A percentile compares a stretch with the other conserved stretches of the same genome.
These are phyloP conservation scores for Castanopsis chinensis DNA, from an alignment of 306 rosid genomes.

Conservation along the genomic window DNA sequence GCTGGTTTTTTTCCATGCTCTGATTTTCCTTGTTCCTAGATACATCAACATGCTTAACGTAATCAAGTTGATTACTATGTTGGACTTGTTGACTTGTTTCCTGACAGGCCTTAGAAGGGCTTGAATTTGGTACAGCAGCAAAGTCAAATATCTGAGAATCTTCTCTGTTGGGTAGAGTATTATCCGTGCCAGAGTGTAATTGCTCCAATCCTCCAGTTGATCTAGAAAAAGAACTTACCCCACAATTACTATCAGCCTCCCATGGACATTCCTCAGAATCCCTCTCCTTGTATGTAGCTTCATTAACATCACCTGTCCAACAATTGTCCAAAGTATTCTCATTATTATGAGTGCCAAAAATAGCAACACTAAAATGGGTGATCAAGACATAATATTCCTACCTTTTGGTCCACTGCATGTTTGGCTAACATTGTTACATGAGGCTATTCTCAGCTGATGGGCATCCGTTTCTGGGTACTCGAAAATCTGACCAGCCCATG, in stretches of 20 bases:
- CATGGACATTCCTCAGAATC: conserved; percentile 27
- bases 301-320: conserved; percentile 39
- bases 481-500: conserved; percentile 36
- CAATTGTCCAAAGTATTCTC: conserved; percentile 5
- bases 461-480: conserved; percentile 32
- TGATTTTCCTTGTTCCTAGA: conserved; percentile 34
- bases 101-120: conserved; percentile 17
- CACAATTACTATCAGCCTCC: conserved; percentile 25
- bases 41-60: conserved; percentile 14
- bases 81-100: conserved; percentile 26
- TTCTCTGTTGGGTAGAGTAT: conserved; percentile 20
- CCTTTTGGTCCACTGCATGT: conserved; percentile 40
- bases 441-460: conserved; percentile 27
- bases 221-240: conserved; percentile 30
- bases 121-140: conserved; percentile 21
- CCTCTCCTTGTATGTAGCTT: conserved; percentile 28
- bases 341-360: conserved; percentile 9
- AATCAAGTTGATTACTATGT: conserved; percentile 36
- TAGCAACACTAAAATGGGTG: not conserved
- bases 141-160: conserved; percentile 18
- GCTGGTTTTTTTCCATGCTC: conserved; percentile 16
- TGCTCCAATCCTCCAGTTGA: conserved; percentile 31
- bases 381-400: conserved; percentile 14
- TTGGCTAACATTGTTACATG: conserved; percentile 20
- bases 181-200: conserved; percentile 8